Evolutionary conservation across 257 asterid species (phyloP).

Genomic region (Salvia splendens): DNA sequence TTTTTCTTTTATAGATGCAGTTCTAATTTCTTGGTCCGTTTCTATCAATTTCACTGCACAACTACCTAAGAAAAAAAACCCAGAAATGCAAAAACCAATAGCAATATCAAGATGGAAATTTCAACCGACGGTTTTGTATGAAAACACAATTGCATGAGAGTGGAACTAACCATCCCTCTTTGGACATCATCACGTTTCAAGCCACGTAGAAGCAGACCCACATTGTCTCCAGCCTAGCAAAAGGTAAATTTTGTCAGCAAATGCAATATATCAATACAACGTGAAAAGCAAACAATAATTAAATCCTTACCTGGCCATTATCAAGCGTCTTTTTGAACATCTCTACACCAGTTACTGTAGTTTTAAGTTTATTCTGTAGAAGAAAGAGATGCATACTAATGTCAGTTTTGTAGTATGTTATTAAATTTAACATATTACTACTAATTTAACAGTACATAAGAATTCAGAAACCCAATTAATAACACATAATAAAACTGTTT

Average conservation of each 20-base stretch:
- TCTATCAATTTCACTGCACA: background rate
- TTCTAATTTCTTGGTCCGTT: too few species aligned
- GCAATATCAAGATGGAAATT: slow-evolving; percentile 1
- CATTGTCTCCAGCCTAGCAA: slow-evolving; percentile 96
- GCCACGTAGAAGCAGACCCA: slow-evolving; percentile 95
- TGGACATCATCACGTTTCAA: slow-evolving; percentile 86
- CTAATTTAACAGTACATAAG: slow-evolving; percentile 5
- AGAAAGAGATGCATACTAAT: slow-evolving; percentile 24
- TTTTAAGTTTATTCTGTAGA: slow-evolving; percentile 71
- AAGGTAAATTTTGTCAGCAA: slow-evolving; percentile 23
- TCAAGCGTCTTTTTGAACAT: slow-evolving; percentile 98
- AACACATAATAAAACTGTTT: background rate
- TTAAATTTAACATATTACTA: slow-evolving; percentile 9
- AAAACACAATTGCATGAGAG: slow-evolving; percentile 15
- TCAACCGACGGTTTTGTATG: background rate
- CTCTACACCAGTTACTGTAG: slow-evolving; percentile 96
- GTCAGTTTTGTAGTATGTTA: slow-evolving; percentile 21
- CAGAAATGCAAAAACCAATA: background rate
- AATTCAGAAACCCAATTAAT: background rate
- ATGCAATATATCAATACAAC: background rate
- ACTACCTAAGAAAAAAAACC: background rate
- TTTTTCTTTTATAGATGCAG: background rate
- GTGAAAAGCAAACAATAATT: background rate
- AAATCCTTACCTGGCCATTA: slow-evolving; percentile 71
- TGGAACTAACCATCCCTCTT: slow-evolving; percentile 85